These are phyloP conservation scores for Alternaria hordeiaustralica DNA, from an alignment of 2,329 filamentous ascomycete genomes.

Conservation along the genomic window DNA sequence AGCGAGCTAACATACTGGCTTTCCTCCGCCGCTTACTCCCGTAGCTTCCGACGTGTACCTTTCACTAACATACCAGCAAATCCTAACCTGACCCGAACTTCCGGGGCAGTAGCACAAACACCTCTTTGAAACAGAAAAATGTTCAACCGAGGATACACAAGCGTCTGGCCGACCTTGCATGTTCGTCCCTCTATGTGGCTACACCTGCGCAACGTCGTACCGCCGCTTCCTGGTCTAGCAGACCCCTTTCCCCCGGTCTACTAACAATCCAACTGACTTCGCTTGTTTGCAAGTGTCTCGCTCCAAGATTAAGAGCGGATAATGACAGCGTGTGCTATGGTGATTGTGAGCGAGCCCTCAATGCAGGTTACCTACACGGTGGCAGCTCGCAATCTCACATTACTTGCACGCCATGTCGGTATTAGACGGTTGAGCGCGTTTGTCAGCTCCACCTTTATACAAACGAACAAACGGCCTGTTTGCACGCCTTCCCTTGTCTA, in stretches of 20 bases:
- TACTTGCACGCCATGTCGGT: constrained; percentile 24
- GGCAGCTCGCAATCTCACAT: constrained; percentile 19
- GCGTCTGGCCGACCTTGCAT: constrained; percentile 23
- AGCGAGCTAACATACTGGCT: constrained; percentile 1
- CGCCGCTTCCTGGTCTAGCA: constrained; percentile 17
- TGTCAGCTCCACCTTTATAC: background rate
- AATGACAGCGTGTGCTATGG: constrained; percentile 15
- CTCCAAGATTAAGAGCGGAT: constrained; percentile 18
- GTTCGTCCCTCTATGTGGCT: constrained; percentile 4
- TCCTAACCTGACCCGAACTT: background rate
- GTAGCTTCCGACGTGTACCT: background rate
- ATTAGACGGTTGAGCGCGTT: constrained; percentile 4
- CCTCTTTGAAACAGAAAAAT: constrained; percentile 6
- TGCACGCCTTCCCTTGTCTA: background rate
- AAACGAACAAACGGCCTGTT: constrained; percentile 12
- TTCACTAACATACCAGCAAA: background rate
- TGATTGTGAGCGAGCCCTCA: constrained; percentile 18
- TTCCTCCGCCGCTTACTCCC: background rate
- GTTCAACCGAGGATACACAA: constrained; percentile 18
- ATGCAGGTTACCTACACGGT: constrained; percentile 9
- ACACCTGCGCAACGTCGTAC: constrained; percentile 28
- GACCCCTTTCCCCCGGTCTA: constrained; percentile 8
- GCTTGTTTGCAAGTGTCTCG: constrained; percentile 13
- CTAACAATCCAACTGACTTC: constrained; percentile 20
- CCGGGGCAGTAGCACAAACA: constrained; percentile 14